Conservation (phyloP, 169 alveolate genomes). For the Sarcocystis neurona region DNA sequence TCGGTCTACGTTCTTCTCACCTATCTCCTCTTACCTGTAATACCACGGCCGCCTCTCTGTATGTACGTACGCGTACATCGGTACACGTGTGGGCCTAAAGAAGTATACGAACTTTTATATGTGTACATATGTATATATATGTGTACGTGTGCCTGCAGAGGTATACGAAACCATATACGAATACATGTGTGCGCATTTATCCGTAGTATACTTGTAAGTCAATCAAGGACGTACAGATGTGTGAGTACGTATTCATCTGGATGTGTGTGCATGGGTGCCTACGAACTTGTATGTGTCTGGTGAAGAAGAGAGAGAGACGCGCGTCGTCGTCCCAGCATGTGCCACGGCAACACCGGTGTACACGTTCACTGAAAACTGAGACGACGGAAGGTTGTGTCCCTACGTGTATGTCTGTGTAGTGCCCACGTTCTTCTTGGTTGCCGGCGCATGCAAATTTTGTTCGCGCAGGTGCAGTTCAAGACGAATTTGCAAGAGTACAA, state of each 20-base stretch:
- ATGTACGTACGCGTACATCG: neutral
- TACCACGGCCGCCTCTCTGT: no score
- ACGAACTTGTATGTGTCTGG: neutral
- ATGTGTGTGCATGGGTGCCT: neutral
- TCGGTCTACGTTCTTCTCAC: no score
- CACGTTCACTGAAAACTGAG: neutral
- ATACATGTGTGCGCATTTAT: neutral
- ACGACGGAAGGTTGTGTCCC: no score
- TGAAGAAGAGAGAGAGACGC: neutral
- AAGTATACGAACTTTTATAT: neutral
- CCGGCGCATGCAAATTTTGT: neutral
- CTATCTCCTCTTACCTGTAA: no score
- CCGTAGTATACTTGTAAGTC: no score
- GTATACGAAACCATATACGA: neutral
- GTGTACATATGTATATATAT: neutral
- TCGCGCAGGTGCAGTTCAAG: conserved; percentile 43
- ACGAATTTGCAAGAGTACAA: conserved; percentile 49
- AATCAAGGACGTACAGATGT: neutral
- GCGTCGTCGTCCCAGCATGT: no score
- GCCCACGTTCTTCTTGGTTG: neutral
- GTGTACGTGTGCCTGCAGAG: neutral
- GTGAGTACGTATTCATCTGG: neutral
- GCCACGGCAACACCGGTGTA: no score
- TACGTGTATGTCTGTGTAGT: neutral
- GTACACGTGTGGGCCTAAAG: neutral